These are phyloP conservation scores for Phytophthora tentaculata DNA, from an alignment of 352 stramenopile species.

Conservation along the genomic window DNA sequence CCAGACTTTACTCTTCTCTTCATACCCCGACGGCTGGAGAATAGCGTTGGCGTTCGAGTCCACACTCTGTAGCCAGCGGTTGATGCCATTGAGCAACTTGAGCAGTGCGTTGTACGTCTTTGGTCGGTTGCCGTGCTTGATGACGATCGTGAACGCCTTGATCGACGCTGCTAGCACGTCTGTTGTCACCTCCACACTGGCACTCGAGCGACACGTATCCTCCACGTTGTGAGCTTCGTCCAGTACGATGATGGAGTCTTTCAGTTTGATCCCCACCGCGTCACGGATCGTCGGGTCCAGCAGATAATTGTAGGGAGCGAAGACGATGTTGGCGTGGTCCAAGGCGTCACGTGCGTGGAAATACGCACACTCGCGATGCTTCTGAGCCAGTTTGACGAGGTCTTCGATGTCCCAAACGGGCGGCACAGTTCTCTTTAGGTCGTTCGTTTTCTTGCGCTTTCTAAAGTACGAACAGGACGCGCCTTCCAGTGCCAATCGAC, in stretches of 20 bases:
- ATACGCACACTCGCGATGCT: slow-evolving; percentile 82
- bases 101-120: slow-evolving; percentile 59
- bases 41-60: slow-evolving; percentile 47
- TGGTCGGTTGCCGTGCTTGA: slow-evolving; percentile 67
- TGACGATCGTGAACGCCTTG: slow-evolving; percentile 68
- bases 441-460: slow-evolving; percentile 41
- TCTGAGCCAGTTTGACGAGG: slow-evolving; percentile 70
- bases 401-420: slow-evolving; percentile 90
- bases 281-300: slow-evolving; percentile 79
- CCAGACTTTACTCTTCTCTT: slow-evolving; percentile 82
- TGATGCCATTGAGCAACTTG: slow-evolving; percentile 71
- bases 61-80: slow-evolving; percentile 63
- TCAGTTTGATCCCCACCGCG: slow-evolving; percentile 71
- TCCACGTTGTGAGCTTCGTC: slow-evolving; percentile 91
- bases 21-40: slow-evolving; percentile 62
- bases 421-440: slow-evolving; percentile 51
- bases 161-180: slow-evolving; percentile 58
- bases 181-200: slow-evolving; percentile 74
- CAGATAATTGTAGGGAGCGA: slow-evolving; percentile 91
- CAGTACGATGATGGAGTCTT: slow-evolving; percentile 81
- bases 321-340: slow-evolving; percentile 76
- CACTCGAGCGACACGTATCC: slow-evolving; percentile 81
- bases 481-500: slow-evolving; percentile 42
- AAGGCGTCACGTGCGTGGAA: slow-evolving; percentile 66
- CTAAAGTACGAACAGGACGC: slow-evolving; percentile 45